phyloP scores from a whole-genome alignment of 2,329 filamentous ascomycete genomes.

The Neopestalotiopsis sp. region DNA sequence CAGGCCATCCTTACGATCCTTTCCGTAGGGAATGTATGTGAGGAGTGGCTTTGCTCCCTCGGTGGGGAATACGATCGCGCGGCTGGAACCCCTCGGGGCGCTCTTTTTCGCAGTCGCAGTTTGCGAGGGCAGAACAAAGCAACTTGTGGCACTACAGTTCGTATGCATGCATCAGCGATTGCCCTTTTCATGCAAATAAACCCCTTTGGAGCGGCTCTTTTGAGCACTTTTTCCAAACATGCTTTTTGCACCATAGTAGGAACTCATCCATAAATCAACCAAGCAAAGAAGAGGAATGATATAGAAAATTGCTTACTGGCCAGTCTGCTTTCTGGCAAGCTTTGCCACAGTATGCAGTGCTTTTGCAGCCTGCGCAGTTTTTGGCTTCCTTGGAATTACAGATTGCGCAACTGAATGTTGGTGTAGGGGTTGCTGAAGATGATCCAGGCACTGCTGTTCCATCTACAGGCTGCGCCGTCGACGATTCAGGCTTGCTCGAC shows the following conservation, averaged over 20 bases:
- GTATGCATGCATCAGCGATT: too few species aligned
- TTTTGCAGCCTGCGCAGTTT: background rate
- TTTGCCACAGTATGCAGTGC: background rate
- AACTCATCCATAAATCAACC: too few species aligned
- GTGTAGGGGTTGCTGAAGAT: background rate
- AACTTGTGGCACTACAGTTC: background rate
- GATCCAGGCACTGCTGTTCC: background rate
- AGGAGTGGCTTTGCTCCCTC: background rate
- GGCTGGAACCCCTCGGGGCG: background rate
- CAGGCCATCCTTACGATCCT: background rate
- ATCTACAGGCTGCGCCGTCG: background rate
- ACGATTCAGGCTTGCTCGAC: background rate
- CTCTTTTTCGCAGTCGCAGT: background rate
- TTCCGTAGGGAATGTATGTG: background rate
- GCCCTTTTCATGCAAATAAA: too few species aligned
- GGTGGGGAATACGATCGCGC: background rate
- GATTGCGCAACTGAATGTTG: background rate
- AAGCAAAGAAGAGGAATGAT: too few species aligned
- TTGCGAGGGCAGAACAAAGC: background rate
- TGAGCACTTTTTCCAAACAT: too few species aligned
- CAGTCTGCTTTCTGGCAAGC: slow-evolving; percentile 1
- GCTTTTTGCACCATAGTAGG: too few species aligned
- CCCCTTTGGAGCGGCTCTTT: too few species aligned
- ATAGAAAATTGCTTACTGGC: background rate
- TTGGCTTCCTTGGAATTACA: background rate